Conservation (phyloP, 257 asterid genomes). For the Primulina eburnea region DNA sequence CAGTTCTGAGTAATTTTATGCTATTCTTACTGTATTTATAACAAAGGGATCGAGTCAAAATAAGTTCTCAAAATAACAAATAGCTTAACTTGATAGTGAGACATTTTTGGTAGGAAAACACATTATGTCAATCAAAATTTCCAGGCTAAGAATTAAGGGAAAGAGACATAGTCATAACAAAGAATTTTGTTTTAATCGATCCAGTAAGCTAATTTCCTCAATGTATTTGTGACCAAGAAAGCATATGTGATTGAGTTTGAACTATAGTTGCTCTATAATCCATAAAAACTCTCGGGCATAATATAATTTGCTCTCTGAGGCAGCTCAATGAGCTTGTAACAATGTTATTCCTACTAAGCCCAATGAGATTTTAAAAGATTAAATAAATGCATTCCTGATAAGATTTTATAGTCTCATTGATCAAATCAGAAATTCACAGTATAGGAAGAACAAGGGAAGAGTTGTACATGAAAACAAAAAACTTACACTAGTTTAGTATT, state of each 20-base stretch:
- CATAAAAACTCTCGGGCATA: neutral
- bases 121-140: neutral
- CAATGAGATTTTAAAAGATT: slow-evolving; percentile 57
- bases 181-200: no score
- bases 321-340: neutral
- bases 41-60: neutral
- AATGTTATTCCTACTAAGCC: slow-evolving; percentile 22
- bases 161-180: neutral
- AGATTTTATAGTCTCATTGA: no score
- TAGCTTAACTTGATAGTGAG: neutral
- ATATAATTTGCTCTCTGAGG: neutral
- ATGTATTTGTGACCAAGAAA: neutral
- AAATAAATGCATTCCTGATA: slow-evolving; percentile 11
- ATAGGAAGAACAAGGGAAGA: neutral
- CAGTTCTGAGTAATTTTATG: neutral
- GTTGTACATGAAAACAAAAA: neutral
- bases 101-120: neutral
- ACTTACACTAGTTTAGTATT: slow-evolving; percentile 85
- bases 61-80: neutral
- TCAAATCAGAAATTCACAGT: neutral
- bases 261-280: neutral
- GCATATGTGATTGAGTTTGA: neutral
- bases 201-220: neutral
- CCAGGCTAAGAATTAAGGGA: neutral
- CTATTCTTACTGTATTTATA: neutral